Conservation (phyloP, 805 yeast genomes). For the Yamadazyma akitaensis region DNA sequence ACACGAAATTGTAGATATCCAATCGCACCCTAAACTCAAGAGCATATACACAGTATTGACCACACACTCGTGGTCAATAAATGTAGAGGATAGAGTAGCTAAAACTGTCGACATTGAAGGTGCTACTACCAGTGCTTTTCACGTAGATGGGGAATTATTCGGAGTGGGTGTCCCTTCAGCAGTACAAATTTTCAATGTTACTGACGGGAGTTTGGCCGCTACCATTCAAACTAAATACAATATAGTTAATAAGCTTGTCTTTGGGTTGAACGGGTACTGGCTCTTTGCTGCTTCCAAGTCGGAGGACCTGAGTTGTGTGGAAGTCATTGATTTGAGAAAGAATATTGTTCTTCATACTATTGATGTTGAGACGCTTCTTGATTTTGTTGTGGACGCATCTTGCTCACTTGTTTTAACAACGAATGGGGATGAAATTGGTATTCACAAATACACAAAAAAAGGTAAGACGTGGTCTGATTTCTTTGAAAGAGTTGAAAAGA, state of each 20-base stretch:
- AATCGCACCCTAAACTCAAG: slow-evolving; percentile 32
- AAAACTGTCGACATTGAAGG: not conserved
- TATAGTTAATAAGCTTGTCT: slow-evolving; percentile 35
- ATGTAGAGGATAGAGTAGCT: slow-evolving; percentile 10
- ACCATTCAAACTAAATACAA: slow-evolving; percentile 23
- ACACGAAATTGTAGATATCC: slow-evolving; percentile 18
- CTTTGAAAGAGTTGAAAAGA: not conserved
- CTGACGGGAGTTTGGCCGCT: slow-evolving; percentile 35
- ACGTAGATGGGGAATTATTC: slow-evolving; percentile 48
- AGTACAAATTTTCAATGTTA: slow-evolving; percentile 38
- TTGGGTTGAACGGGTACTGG: slow-evolving; percentile 68
- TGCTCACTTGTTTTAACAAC: slow-evolving; percentile 28
- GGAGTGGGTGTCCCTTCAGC: slow-evolving; percentile 37
- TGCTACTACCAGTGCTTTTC: slow-evolving; percentile 29
- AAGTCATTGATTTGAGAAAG: slow-evolving; percentile 51
- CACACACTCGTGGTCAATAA: slow-evolving; percentile 20
- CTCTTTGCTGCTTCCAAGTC: slow-evolving; percentile 33
- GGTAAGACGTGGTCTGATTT: slow-evolving; percentile 6
- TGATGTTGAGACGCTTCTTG: slow-evolving; percentile 18
- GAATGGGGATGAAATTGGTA: slow-evolving; percentile 18
- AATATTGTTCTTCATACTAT: slow-evolving; percentile 23
- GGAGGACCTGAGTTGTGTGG: slow-evolving; percentile 21
- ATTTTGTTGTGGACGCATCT: slow-evolving; percentile 35
- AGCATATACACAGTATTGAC: slow-evolving; percentile 28
- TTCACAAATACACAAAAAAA: slow-evolving; percentile 38